Percentiles rank a stretch among this genome's conserved stretches.
Conservation (phyloP, 179 eudicot genomes). For the Beta lomatogona region DNA sequence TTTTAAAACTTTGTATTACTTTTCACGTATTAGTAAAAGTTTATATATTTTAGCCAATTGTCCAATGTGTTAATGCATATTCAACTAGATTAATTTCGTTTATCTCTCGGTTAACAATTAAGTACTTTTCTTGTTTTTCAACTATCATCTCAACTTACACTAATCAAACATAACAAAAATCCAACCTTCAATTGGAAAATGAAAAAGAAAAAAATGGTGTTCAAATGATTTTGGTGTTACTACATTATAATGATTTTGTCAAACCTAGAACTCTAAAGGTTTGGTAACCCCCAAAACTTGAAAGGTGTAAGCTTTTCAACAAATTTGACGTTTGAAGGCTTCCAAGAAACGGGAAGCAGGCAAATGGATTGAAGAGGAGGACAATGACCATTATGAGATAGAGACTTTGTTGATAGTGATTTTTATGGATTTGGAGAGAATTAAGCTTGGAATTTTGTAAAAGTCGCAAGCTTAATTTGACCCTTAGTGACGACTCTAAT, state of each 20-base stretch:
- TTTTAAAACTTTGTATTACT: no score
- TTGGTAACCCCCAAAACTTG: neutral
- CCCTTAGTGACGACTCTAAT: neutral
- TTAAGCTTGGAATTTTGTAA: constrained; percentile 1
- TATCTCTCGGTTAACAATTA: no score
- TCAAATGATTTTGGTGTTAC: neutral
- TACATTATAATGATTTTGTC: neutral
- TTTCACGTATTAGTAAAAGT: no score
- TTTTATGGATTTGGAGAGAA: neutral
- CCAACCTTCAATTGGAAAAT: neutral
- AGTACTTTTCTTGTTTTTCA: no score
- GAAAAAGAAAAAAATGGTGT: neutral
- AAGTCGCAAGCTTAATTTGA: constrained; percentile 1
- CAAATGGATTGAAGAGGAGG: neutral
- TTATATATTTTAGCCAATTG: no score
- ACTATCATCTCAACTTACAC: no score
- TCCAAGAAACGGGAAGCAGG: constrained; percentile 8
- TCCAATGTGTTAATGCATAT: no score
- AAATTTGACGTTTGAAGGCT: constrained; percentile 25
- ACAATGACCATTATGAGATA: neutral
- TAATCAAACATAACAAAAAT: no score
- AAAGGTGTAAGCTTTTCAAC: constrained; percentile 8
- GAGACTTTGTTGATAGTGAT: constrained; percentile 8
- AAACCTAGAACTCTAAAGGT: neutral
- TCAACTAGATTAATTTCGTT: no score